Evolutionary conservation across 139 green algal species (phyloP), one percentile per base, ranked within the genome.

Genomic region (Chlamydomonas eustigma): DNA sequence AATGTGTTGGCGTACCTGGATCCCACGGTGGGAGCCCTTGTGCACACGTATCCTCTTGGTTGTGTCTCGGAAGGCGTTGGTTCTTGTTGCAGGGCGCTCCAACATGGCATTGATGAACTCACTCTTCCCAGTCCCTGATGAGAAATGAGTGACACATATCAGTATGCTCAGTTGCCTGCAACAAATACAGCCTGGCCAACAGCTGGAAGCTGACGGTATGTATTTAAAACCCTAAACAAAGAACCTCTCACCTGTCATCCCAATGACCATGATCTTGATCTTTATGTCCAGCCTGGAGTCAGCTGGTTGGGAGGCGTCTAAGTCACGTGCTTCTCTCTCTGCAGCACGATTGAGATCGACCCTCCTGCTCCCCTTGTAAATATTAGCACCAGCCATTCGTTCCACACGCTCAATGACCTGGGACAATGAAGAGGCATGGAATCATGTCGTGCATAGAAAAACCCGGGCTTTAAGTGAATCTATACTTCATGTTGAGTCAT

Each of bases 81-180:
- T 88, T 39, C 65, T 31, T 44, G 67, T 18, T 22, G 73, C 80
- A 3, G 73, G 78, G 12, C 76, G 73, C 35, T 77, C 82, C 64
- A 90, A 71, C 58, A 90, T 70, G 0, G 67, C 24, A 74, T 90
- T 90, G 76, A 88, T 87, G 5, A 90, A 76, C 80, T 86, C 82
- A 51, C 63, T 80, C 78, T 90, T 90, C 51, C 85, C 85, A 8
- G 78, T 82, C 69, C 75, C 78, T 86, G 65, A 24, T n/a, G n/a
- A n/a, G n/a, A n/a, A 69, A 69, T 12, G 58, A 37, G 58, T 5
- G 22, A 24, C 8, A 69, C n/a, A n/a, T n/a, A n/a, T n/a, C n/a
- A n/a, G n/a, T n/a, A n/a, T n/a, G n/a, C n/a, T n/a, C 22, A 5
- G n/a, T 73, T 39, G 65, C 28, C 22, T 4, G 5, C 34, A 50